Percentiles rank a stretch among this genome's conserved stretches.
Evolutionary conservation across 2,329 filamentous ascomycete species (phyloP).

Genomic region (Cryphonectria radicalis): DNA sequence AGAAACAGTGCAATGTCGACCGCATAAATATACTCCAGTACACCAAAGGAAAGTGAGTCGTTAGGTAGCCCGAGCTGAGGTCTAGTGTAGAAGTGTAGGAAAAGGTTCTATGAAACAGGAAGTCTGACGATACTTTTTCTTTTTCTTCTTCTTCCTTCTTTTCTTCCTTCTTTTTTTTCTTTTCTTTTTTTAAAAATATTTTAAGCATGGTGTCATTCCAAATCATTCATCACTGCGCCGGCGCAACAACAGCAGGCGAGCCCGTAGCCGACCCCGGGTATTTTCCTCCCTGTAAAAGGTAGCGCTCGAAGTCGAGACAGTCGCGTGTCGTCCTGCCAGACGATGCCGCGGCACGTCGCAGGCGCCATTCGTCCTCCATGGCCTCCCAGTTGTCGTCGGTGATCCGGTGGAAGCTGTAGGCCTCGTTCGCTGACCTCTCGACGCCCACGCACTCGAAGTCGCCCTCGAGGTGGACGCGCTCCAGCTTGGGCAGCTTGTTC

Average conservation of each 20-base stretch:
- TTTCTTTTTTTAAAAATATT: not conserved
- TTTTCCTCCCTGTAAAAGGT: constrained; percentile 43
- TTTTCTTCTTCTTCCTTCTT: not conserved
- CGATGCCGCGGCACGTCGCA: constrained; percentile 36
- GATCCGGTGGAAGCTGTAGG: constrained; percentile 47
- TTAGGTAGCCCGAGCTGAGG: constrained; percentile 22
- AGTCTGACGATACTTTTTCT: constrained; percentile 1
- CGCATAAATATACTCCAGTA: constrained; percentile 20
- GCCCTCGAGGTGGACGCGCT: constrained; percentile 51
- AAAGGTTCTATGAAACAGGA: constrained; percentile 18
- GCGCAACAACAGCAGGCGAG: constrained; percentile 24
- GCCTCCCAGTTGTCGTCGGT: constrained; percentile 48
- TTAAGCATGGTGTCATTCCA: not conserved
- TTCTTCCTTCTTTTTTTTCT: not conserved
- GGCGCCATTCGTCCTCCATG: constrained; percentile 28
- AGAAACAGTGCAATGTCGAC: constrained; percentile 11
- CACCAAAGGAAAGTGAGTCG: constrained; percentile 18
- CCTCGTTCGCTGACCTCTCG: constrained; percentile 43
- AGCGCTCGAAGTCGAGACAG: constrained; percentile 46
- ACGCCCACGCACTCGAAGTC: constrained; percentile 49
- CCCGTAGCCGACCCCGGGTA: constrained; percentile 38
- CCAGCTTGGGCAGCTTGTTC: constrained; percentile 42
- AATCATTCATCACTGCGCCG: constrained; percentile 22
- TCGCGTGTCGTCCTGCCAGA: constrained; percentile 40
- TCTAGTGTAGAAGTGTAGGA: constrained; percentile 20